Percentiles rank a stretch among this genome's conserved stretches.
These are phyloP conservation scores for Chamaecyparis obtusa DNA, from an alignment of 75 land plant genomes.

Conservation along the genomic window DNA sequence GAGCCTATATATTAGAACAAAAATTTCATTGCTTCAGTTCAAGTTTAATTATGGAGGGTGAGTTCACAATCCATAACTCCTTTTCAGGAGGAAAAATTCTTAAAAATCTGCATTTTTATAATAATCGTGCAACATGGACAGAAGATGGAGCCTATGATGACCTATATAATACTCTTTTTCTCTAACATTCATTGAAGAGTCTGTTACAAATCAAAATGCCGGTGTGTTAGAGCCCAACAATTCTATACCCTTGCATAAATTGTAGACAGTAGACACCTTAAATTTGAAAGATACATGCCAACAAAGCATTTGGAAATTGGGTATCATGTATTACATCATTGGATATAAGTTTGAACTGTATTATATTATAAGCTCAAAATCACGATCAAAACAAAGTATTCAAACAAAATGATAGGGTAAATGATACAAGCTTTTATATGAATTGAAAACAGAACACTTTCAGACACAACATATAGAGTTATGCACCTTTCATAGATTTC, in stretches of 20 bases:
- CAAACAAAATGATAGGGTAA: too few species aligned
- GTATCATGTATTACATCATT: background rate
- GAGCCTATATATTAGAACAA: background rate
- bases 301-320: background rate
- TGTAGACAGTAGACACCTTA: background rate
- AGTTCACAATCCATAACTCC: background rate
- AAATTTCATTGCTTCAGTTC: background rate
- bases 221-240: background rate
- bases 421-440: too few species aligned
- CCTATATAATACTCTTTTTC: background rate
- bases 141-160: background rate
- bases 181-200: background rate
- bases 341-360: background rate
- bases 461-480: too few species aligned
- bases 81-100: background rate
- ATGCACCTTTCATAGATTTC: too few species aligned
- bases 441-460: too few species aligned
- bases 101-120: background rate
- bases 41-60: background rate
- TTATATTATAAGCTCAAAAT: too few species aligned
- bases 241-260: background rate
- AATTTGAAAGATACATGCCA: background rate
- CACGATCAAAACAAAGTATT: too few species aligned
- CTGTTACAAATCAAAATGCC: background rate
- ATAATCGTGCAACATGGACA: background rate